A percentile compares a stretch with the other conserved stretches of the same genome.
Evolutionary conservation across 768 basidiomycete genomes (phyloP).

Genomic region (Collybiopsis confluens): DNA sequence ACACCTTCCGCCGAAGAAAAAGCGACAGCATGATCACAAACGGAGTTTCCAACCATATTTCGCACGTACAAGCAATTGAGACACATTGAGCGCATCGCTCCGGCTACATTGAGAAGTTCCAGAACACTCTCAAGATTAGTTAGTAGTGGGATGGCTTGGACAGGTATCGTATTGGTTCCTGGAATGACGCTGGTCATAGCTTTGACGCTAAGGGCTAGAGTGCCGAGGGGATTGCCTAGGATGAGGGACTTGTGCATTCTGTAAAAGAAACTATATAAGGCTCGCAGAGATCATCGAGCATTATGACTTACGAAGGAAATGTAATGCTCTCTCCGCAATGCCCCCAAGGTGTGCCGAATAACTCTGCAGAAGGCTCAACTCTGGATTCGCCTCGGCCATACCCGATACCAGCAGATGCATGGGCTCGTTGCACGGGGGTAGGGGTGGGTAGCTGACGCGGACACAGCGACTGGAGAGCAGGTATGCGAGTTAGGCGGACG

Average conservation of each 20-base stretch:
- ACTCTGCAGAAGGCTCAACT: conserved; percentile 9
- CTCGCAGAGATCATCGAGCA: too few relatives aligned
- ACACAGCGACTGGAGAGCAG: conserved; percentile 6
- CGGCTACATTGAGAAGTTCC: conserved; percentile 8
- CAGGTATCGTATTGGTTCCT: conserved; percentile 8
- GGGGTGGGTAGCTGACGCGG: conserved; percentile 1
- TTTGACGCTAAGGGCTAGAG: conserved; percentile 11
- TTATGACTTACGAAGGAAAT: conserved; percentile 11
- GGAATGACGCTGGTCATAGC: conserved; percentile 11
- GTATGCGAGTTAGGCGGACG: neutral
- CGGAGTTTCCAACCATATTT: neutral
- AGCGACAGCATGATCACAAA: conserved; percentile 4
- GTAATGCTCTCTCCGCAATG: conserved; percentile 12
- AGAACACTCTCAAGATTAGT: conserved; percentile 1
- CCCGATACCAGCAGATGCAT: conserved; percentile 6
- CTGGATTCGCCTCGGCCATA: neutral
- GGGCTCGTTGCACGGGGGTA: conserved; percentile 9
- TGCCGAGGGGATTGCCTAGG: conserved; percentile 5
- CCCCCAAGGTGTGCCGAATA: conserved; percentile 13
- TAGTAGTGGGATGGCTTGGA: conserved; percentile 7
- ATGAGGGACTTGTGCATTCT: conserved; percentile 8
- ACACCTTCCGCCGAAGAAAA: neutral
- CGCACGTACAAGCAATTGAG: conserved; percentile 10
- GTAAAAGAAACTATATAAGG: too few relatives aligned
- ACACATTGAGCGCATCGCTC: conserved; percentile 10